A percentile compares a stretch with the other conserved stretches of the same genome.
Conservation (phyloP, 2,329 filamentous ascomycete genomes). For the Trichoderma sp. region DNA sequence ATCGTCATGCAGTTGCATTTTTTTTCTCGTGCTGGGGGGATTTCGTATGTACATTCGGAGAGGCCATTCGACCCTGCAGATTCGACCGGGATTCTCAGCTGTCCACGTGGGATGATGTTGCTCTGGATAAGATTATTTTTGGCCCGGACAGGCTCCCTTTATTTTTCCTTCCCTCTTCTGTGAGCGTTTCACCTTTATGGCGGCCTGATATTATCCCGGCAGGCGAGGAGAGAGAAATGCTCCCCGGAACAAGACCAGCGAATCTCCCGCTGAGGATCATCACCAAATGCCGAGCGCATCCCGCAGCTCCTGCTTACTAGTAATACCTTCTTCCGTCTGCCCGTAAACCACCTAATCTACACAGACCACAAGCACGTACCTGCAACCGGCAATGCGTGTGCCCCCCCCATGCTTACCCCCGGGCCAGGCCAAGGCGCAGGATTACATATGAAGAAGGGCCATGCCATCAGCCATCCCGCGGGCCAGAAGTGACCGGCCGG, state of each 20-base stretch:
- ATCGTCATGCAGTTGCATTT: not conserved
- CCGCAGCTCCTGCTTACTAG: not conserved
- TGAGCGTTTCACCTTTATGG: not conserved
- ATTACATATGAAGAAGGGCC: not conserved
- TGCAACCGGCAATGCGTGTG: not conserved
- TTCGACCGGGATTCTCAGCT: not conserved
- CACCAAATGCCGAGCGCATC: not conserved
- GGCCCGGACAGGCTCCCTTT: not conserved
- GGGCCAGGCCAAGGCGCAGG: not conserved
- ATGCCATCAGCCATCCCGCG: not conserved
- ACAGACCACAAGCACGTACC: not conserved
- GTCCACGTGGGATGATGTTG: constrained; percentile 12
- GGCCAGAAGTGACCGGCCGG: not conserved
- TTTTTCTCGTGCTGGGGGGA: not conserved
- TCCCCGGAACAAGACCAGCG: not conserved
- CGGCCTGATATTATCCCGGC: not conserved
- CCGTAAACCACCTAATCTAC: not conserved
- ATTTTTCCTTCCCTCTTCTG: not conserved
- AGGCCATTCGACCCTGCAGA: too few relatives aligned
- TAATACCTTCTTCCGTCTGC: not conserved
- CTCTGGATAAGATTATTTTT: not conserved
- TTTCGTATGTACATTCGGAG: not conserved
- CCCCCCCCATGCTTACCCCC: not conserved
- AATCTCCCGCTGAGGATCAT: not conserved
- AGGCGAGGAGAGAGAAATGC: not conserved